Evolutionary conservation across 345 rosid species (phyloP), one percentile per base, ranked within the genome.

Genomic region (Moricandia arvensis): DNA sequence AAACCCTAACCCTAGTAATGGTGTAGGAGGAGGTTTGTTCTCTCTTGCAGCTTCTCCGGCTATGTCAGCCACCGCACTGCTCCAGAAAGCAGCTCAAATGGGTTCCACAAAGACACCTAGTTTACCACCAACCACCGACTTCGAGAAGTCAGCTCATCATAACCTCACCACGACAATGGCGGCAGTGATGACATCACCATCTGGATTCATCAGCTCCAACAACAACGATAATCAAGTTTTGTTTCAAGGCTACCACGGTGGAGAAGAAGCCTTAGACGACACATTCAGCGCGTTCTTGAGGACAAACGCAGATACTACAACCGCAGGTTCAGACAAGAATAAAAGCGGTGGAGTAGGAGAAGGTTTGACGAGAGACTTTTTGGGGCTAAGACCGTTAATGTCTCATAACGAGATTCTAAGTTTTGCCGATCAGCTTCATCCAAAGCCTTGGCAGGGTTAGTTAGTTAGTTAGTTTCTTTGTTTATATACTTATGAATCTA

Each of bases 51-150:
- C 70, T 51, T 81, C 79, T 68, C 87, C 91, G 68, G 88, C 85
- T 77, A 88, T 91, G 90, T 88, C 97, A 77, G 97, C 97, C 21
- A 91, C 97, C 69, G 95, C 95, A 61, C 82, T 91, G 74, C 97
- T 91, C 69, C 97, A 91, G 72, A 91, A 88, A 72, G 97, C 95
- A 51, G 87, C 97, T 2, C 95, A 89, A 79, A 91, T 91, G 95
- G 95, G 97, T 33, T 86, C 96, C 68, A 81, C 87, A 59, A 86
- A 85, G 83, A 5, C 80, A 37, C 35, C 59, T 63, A 26, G 60
- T n/a, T 68, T 72, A 78, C 85, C 88, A 75, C 65, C 75, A 76
- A 64, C 35, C 49, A 77, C 68, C 16, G 74, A 29, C 11, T 69
- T 29, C 9, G 79, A 72, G 65, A 80, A 66, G 34, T 51, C 70